phyloP scores from a whole-genome alignment of 2,329 filamentous ascomycete genomes.

The Alternaria rosae region DNA sequence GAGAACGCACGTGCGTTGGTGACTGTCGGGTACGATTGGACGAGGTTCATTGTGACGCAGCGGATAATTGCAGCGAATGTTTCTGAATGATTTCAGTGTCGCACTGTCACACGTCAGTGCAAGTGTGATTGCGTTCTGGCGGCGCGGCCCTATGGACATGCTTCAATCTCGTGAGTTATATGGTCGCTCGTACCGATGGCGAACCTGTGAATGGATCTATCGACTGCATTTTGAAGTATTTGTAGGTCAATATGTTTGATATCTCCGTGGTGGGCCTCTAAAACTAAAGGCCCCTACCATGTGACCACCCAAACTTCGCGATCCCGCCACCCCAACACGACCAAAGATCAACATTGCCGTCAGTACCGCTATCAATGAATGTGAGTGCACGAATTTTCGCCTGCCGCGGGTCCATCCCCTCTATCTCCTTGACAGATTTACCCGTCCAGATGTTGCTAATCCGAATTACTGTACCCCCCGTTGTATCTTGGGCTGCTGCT shows the following conservation, averaged over 20 bases:
- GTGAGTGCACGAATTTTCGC: conserved; percentile 30
- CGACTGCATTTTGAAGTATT: background rate
- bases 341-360: conserved; percentile 34
- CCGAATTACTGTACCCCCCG: conserved; percentile 23
- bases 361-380: conserved; percentile 36
- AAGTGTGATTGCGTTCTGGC: background rate
- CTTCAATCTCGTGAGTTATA: background rate
- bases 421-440: conserved; percentile 31
- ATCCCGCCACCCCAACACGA: conserved; percentile 29
- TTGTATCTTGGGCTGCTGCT: conserved; percentile 40
- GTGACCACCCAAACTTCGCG: conserved; percentile 19
- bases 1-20: background rate
- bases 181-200: background rate
- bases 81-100: background rate
- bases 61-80: background rate
- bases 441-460: conserved; percentile 47
- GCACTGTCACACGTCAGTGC: background rate
- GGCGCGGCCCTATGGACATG: background rate
- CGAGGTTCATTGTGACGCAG: background rate
- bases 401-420: too few species aligned
- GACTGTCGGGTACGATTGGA: background rate
- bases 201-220: background rate
- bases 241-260: background rate
- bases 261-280: background rate
- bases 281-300: background rate